A percentile compares a stretch with the other conserved stretches of the same genome.
Evolutionary conservation across 768 basidiomycete genomes (phyloP).

Genomic region (Tulasnella sp.): DNA sequence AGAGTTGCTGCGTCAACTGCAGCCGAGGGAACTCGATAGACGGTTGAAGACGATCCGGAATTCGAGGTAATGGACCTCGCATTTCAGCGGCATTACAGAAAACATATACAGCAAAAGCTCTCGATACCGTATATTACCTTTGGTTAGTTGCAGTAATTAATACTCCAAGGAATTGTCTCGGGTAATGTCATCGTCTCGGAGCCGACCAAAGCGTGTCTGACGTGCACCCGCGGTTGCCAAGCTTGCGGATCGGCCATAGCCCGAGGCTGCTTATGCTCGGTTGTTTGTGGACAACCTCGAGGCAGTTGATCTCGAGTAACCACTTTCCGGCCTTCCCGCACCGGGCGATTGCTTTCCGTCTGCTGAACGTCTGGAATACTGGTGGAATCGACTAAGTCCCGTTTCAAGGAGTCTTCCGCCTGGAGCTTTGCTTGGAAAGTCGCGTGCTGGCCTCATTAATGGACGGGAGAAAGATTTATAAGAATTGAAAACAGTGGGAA

Average conservation of each 20-base stretch:
- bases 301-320: background rate
- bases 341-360: background rate
- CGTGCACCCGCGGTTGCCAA: background rate
- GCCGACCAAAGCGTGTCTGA: background rate
- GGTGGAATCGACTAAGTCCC: background rate
- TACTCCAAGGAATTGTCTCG: background rate
- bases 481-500: background rate
- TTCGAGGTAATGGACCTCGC: background rate
- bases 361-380: background rate
- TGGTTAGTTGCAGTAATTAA: background rate
- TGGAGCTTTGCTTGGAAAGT: background rate
- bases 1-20: background rate
- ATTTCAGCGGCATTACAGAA: background rate
- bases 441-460: background rate
- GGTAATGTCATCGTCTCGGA: background rate
- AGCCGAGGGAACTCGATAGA: background rate
- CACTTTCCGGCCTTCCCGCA: background rate
- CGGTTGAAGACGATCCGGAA: background rate
- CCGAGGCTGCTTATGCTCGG: background rate
- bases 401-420: background rate
- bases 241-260: background rate
- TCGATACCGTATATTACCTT: background rate
- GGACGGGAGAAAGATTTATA: background rate
- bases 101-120: background rate
- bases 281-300: background rate